phyloP scores from a whole-genome alignment of 108 stramenopile genomes.

The Pinguiococcus pyrenoidosus region DNA sequence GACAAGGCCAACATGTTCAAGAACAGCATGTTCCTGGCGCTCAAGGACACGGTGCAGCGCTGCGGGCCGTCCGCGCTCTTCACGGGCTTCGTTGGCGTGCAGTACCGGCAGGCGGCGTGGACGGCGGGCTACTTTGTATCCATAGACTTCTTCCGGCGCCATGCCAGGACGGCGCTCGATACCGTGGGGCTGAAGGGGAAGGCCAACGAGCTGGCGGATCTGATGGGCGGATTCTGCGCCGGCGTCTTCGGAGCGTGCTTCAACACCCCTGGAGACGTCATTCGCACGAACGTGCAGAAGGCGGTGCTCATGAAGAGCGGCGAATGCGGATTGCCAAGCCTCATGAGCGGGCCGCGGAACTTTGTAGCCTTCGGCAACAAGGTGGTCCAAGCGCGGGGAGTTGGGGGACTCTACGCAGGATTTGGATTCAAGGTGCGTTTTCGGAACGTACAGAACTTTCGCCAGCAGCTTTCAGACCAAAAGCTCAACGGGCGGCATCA shows the following conservation, averaged over 20 bases:
- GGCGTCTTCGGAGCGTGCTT: slow-evolving; percentile 17
- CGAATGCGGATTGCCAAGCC: neutral
- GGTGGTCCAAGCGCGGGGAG: slow-evolving; percentile 6
- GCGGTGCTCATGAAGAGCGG: neutral
- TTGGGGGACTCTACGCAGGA: slow-evolving; percentile 8
- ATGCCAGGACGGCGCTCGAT: neutral
- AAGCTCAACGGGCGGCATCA: too few relatives aligned
- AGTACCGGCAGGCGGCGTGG: slow-evolving; percentile 19
- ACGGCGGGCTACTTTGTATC: slow-evolving; percentile 12
- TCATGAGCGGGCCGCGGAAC: too few relatives aligned
- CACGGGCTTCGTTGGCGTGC: slow-evolving; percentile 10
- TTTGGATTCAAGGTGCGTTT: slow-evolving; percentile 20
- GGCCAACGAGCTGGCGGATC: neutral
- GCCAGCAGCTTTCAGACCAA: too few relatives aligned
- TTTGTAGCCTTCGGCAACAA: slow-evolving; percentile 7
- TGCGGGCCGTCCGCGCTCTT: neutral
- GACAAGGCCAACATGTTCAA: slow-evolving; percentile 4
- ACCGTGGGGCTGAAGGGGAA: neutral
- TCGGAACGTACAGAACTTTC: too few relatives aligned
- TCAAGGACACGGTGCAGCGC: neutral
- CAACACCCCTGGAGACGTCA: slow-evolving; percentile 20
- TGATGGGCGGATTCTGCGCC: slow-evolving; percentile 8
- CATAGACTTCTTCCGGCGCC: too few relatives aligned
- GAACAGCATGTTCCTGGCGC: slow-evolving; percentile 7
- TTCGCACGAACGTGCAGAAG: slow-evolving; percentile 15